Conservation (phyloP, 164 flowering plant genomes). For the Akebia trifoliata region DNA sequence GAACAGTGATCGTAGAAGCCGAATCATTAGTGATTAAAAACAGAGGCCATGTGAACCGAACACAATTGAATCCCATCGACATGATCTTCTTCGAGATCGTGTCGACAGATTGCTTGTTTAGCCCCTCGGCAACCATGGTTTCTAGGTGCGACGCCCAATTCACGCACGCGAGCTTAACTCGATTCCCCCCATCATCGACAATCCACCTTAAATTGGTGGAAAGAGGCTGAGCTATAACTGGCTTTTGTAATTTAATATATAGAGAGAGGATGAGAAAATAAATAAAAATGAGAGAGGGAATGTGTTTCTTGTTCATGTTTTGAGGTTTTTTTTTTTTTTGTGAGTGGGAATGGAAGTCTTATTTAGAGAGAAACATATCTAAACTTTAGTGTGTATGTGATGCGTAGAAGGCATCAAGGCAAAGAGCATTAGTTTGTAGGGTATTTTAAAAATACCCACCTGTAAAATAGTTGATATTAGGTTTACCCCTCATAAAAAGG, state of each 20-base stretch:
- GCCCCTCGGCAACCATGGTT: conserved; percentile 78
- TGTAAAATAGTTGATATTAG: too few species aligned
- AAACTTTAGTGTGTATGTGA: too few species aligned
- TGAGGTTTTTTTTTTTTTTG: too few species aligned
- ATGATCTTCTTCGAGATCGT: conserved; percentile 42
- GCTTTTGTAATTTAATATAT: conserved; percentile 1
- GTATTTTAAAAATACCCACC: too few species aligned
- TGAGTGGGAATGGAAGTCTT: too few species aligned
- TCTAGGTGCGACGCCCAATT: conserved; percentile 83
- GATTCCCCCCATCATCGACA: conserved; percentile 48
- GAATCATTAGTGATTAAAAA: conserved; percentile 57
- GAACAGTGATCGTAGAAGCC: conserved; percentile 47
- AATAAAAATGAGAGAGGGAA: neutral
- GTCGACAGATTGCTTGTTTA: conserved; percentile 71
- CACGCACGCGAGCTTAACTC: conserved; percentile 81
- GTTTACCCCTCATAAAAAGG: too few species aligned
- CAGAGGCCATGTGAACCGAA: conserved; percentile 80
- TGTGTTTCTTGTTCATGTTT: conserved; percentile 1
- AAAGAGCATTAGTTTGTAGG: too few species aligned
- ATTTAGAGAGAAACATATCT: too few species aligned
- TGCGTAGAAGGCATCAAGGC: too few species aligned
- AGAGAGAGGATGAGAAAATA: neutral
- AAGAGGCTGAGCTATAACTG: conserved; percentile 37
- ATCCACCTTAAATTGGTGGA: conserved; percentile 73
- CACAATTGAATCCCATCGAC: conserved; percentile 78